These are phyloP conservation scores for Aspergillus nanangensis DNA, from an alignment of 495 filamentous ascomycete genomes.

Conservation along the genomic window DNA sequence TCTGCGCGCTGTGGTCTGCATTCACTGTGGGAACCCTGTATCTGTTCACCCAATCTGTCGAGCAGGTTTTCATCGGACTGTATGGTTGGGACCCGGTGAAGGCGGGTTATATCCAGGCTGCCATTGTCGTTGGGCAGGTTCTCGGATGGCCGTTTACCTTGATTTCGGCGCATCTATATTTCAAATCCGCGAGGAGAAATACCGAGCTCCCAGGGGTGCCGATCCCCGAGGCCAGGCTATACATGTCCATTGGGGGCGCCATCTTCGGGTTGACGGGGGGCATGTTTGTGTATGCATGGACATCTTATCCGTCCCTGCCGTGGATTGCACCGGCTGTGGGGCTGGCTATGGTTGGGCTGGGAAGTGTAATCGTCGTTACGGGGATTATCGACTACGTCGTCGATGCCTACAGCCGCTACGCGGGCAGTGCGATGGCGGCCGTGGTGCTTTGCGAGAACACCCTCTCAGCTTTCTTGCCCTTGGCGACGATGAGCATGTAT, in stretches of 20 bases:
- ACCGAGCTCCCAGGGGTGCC: conserved; percentile 26
- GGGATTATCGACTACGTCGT: conserved; percentile 20
- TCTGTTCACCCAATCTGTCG: conserved; percentile 42
- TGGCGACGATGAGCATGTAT: conserved; percentile 32
- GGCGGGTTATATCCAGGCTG: conserved; percentile 33
- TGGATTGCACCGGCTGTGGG: conserved; percentile 37
- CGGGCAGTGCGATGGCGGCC: conserved; percentile 19
- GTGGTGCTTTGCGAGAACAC: conserved; percentile 21
- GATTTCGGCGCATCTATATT: conserved; percentile 23
- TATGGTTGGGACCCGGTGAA: conserved; percentile 29
- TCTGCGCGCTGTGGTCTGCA: conserved; percentile 45
- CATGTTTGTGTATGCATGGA: conserved; percentile 39
- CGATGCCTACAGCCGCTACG: conserved; percentile 25
- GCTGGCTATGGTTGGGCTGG: conserved; percentile 30
- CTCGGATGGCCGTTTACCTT: conserved; percentile 24
- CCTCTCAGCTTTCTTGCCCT: conserved; percentile 20
- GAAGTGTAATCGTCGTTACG: conserved; percentile 15
- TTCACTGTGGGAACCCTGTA: conserved; percentile 50
- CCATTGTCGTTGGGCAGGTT: conserved; percentile 32
- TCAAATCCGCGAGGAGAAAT: conserved; percentile 24
- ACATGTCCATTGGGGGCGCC: conserved; percentile 24
- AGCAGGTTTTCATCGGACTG: conserved; percentile 31
- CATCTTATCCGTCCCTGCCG: conserved; percentile 25
- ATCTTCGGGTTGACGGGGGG: conserved; percentile 30
- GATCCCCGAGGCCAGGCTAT: conserved; percentile 33